Evolutionary conservation across 805 yeast genomes (phyloP), one percentile per base, ranked within the genome.

Genomic region (Suhomyces emberorum): DNA sequence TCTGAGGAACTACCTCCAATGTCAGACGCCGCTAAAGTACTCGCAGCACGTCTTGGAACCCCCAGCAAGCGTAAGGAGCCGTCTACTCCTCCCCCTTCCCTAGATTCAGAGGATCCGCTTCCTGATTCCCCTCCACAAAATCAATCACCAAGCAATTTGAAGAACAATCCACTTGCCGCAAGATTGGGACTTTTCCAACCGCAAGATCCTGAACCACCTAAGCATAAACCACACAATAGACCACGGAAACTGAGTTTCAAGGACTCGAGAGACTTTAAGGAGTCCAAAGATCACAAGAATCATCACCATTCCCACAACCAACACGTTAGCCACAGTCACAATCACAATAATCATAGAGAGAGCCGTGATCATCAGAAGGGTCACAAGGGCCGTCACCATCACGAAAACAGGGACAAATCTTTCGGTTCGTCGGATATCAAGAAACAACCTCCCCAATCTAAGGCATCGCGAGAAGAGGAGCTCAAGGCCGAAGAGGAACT

Each of bases 31-130:
- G 69, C 57, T 3, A 44, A 42, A 37, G 47, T 58, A 9, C 49
- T 65, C 34, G 69, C 69, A 3, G 51, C 59, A 3, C 51, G 69
- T 22, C 32, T 62, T 19, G 52, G 55, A 12, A 32, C 34, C 27
- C 26, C 12, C 7, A 23, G n/a, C 6, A n/a, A n/a, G n/a, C 7
- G 6, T 14, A 23, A 23, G 26, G 12, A 6, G 5, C 36, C 44
- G 15, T 25, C 11, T 17, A 16, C 29, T 28, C 25, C 33, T 21
- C 19, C 30, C 3, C 22, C 34, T 7, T 14, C 30, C 31, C 8
- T 11, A 20, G 7, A 7, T 7, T 7, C 7, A 20, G 9, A 7
- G 8, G 22, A 20, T 20, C 22, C 22, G 7, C 7, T 20, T 20
- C 8, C 7, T 7, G 9, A 7, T 20, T 20, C 22, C 22, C 22